Evolutionary conservation across 2,329 filamentous ascomycete genomes (phyloP).

Genomic region (Epichloe typhina): DNA sequence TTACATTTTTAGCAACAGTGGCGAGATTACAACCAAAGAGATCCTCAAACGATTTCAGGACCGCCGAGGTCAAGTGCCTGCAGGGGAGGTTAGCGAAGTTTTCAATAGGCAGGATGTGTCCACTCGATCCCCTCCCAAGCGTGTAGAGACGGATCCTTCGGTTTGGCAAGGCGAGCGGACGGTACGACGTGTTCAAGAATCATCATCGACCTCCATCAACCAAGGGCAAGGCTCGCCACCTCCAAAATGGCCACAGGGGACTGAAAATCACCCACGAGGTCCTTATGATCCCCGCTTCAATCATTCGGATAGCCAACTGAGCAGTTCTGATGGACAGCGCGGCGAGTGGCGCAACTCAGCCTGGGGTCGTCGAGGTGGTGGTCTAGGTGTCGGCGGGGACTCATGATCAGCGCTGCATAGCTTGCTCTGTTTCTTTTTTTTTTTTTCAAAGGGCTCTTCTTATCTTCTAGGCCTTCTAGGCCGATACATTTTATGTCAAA

Average conservation of each 20-base stretch:
- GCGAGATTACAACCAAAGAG: slow-evolving; percentile 91
- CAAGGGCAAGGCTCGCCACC: slow-evolving; percentile 34
- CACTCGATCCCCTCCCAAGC: slow-evolving; percentile 37
- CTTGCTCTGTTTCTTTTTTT: background rate
- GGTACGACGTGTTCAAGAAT: slow-evolving; percentile 62
- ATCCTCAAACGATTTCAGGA: slow-evolving; percentile 90
- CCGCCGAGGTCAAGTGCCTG: slow-evolving; percentile 47
- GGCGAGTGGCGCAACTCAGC: slow-evolving; percentile 46
- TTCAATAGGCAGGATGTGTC: slow-evolving; percentile 45
- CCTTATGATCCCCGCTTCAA: slow-evolving; percentile 32
- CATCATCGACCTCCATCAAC: slow-evolving; percentile 27
- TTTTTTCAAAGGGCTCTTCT: background rate
- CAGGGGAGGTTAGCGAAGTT: slow-evolving; percentile 45
- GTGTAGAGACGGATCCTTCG: slow-evolving; percentile 79
- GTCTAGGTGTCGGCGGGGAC: slow-evolving; percentile 35
- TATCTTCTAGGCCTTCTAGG: background rate
- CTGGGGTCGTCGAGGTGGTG: slow-evolving; percentile 37
- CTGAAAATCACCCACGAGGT: slow-evolving; percentile 29
- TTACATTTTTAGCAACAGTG: slow-evolving; percentile 63
- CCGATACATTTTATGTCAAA: background rate
- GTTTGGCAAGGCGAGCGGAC: slow-evolving; percentile 75
- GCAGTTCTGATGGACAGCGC: slow-evolving; percentile 29
- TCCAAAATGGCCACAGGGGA: slow-evolving; percentile 31
- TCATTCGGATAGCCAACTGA: slow-evolving; percentile 27
- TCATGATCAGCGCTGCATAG: slow-evolving; percentile 15